Base-by-base conservation (phyloP, 371 early-diverging fungal species). In the Mucor piriformis region DNA sequence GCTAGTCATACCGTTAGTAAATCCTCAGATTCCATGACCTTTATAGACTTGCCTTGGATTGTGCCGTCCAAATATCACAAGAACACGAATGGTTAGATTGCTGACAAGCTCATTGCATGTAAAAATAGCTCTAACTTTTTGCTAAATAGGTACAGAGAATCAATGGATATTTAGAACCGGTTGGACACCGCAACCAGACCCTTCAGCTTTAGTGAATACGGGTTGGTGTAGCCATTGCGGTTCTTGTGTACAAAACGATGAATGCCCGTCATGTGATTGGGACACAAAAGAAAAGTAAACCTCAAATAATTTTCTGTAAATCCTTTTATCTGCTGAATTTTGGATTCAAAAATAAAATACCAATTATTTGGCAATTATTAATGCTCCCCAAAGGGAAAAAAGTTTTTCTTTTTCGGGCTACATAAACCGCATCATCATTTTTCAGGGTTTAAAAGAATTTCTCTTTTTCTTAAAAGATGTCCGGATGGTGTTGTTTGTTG, bases 171-270 rank as follows among this genome's bases (percentile, higher is more conserved):
- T 57, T 33, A 44, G 63, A 57, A 63, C 63, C 18, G 63, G 63
- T 21, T 63, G 63, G 63, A 63, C 63, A n/a, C 63, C 63, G 13
- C 57, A 57, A 16, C 63, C 63, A 3, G 57, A 63, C n/a, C 56
- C 56, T 7, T 38, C 44, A 12, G 52, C 46, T 8, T 38, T 57
- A 20, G 16, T 50, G 10, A 18, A 62, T 11, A 33, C 20, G 13
- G 61, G 40, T 11, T 61, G 54, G 62, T 61, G 62, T 42, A 29
- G 32, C 34, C 43, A 51, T 24, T 63, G 63, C 21, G 21, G 40
- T 37, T 18, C 46, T 5, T 40, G 32, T 32, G 46, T 49, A 4
- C 10, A n/a, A 46, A 60, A 47, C 13, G 46, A 25, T 13, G 35
- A 48, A 27, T 60, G 60, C 24, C 20, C 59, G 2, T 44, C 18